Conservation (phyloP, 495 filamentous ascomycete genomes). For the Talaromyces ruber region DNA sequence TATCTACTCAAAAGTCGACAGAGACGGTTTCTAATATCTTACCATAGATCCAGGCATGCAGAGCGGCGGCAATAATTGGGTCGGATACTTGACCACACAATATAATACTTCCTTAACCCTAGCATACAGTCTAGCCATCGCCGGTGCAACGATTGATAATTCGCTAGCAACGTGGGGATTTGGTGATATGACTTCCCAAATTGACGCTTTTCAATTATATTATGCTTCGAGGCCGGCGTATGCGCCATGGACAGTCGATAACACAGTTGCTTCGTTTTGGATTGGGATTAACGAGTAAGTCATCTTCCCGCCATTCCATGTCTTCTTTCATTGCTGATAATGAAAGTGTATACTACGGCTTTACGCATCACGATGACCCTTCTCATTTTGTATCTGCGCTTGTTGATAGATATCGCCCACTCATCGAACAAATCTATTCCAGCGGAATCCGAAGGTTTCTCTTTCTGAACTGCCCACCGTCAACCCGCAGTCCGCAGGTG, state of each 20-base stretch:
- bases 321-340: background rate
- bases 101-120: slow-evolving; percentile 52
- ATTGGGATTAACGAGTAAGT: slow-evolving; percentile 61
- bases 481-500: slow-evolving; percentile 55
- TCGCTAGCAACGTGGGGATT: slow-evolving; percentile 34
- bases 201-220: slow-evolving; percentile 17
- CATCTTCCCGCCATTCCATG: background rate
- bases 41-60: slow-evolving; percentile 19
- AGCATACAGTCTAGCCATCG: slow-evolving; percentile 62
- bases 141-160: slow-evolving; percentile 60
- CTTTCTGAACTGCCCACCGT: slow-evolving; percentile 66
- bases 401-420: slow-evolving; percentile 2
- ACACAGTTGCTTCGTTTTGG: slow-evolving; percentile 55
- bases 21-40: slow-evolving; percentile 5
- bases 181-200: slow-evolving; percentile 23
- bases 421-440: slow-evolving; percentile 49
- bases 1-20: background rate
- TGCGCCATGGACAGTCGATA: slow-evolving; percentile 46
- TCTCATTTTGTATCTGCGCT: background rate
- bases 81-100: slow-evolving; percentile 54
- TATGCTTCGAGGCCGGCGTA: slow-evolving; percentile 22
- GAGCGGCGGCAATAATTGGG: slow-evolving; percentile 57
- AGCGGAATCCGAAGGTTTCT: slow-evolving; percentile 66
- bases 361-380: background rate
- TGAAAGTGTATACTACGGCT: background rate